Percentiles rank a stretch among this genome's conserved stretches.
Evolutionary conservation across 176 grass and related monocot genomes (phyloP).

Genomic region (Thinopyrum elongatum): DNA sequence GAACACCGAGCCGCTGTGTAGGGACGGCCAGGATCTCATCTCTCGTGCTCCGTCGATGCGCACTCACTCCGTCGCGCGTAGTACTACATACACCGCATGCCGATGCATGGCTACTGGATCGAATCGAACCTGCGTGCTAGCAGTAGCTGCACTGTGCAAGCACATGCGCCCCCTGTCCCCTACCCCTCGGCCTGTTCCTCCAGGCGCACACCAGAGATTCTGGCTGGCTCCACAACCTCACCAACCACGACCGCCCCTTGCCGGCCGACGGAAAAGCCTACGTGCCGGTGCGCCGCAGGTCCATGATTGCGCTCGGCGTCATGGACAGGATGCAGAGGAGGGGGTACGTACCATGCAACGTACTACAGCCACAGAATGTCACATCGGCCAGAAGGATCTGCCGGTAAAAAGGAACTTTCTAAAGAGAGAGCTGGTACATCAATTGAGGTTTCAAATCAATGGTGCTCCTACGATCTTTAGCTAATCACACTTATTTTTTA

Average conservation of each 20-base stretch:
- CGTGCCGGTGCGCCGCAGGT: neutral
- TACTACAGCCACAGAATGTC: slow-evolving; percentile 20
- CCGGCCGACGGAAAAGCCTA: slow-evolving; percentile 7
- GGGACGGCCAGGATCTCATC: neutral
- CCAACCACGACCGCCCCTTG: neutral
- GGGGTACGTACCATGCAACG: neutral
- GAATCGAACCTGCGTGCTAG: neutral
- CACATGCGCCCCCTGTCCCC: slow-evolving; percentile 6
- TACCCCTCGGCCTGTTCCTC: neutral
- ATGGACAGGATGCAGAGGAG: neutral
- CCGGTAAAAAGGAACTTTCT: neutral
- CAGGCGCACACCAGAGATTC: neutral
- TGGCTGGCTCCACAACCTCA: slow-evolving; percentile 1
- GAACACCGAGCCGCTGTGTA: neutral
- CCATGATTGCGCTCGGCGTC: slow-evolving; percentile 10
- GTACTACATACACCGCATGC: neutral
- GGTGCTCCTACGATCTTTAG: too few relatives aligned
- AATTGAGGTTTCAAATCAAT: too few relatives aligned
- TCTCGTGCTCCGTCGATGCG: neutral
- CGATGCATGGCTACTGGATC: neutral
- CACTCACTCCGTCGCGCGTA: neutral
- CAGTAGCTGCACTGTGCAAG: neutral
- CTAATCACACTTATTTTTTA: too few relatives aligned
- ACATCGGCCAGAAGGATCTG: slow-evolving; percentile 3
- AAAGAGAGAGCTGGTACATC: neutral